Conservation (phyloP, 352 stramenopile genomes). For the Phytophthora sojae region DNA sequence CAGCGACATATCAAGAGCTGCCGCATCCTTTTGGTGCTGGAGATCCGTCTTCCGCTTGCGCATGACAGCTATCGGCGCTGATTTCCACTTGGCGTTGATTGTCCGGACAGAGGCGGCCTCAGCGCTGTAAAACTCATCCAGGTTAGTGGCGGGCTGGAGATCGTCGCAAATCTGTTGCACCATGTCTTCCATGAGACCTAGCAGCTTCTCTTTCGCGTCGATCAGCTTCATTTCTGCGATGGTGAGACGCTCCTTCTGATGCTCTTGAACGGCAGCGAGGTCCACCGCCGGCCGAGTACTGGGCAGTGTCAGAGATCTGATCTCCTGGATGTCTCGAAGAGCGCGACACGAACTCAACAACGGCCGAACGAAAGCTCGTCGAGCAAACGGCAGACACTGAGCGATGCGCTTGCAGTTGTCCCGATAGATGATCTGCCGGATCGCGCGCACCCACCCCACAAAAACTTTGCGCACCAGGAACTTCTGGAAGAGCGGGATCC, state of each 20-base stretch:
- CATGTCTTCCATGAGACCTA: constrained; percentile 58
- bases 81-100: constrained; percentile 71
- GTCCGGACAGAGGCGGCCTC: constrained; percentile 54
- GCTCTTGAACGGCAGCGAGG: constrained; percentile 50
- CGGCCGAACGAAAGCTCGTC: constrained; percentile 46
- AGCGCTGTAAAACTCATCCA: constrained; percentile 60
- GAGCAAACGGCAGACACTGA: constrained; percentile 46
- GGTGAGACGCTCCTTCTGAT: constrained; percentile 50
- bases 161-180: constrained; percentile 54
- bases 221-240: constrained; percentile 67
- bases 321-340: constrained; percentile 51
- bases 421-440: constrained; percentile 48
- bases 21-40: constrained; percentile 50
- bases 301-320: constrained; percentile 52
- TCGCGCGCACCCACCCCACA: constrained; percentile 50
- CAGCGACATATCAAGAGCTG: constrained; percentile 52
- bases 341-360: constrained; percentile 48
- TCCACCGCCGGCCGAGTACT: constrained; percentile 39
- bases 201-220: constrained; percentile 68
- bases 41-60: constrained; percentile 42
- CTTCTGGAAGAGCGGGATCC: constrained; percentile 80
- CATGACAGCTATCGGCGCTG: constrained; percentile 59
- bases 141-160: constrained; percentile 47
- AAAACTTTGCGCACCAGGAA: constrained; percentile 72
- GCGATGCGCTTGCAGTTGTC: constrained; percentile 47